Evolutionary conservation across 164 flowering plant genomes (phyloP).

Genomic region (Vitis amurensis): DNA sequence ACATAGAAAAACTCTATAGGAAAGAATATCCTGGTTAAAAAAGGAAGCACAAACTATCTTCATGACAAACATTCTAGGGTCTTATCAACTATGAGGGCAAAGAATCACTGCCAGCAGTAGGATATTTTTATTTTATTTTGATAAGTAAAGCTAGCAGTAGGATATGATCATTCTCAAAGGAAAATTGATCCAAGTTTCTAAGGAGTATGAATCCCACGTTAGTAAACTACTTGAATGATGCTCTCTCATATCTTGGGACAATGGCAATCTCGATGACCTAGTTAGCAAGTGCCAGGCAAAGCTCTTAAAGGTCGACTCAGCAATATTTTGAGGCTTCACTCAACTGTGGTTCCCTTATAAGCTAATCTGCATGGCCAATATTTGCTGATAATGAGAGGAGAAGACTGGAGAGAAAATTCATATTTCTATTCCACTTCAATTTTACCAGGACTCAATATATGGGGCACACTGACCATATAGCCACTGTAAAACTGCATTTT

Average conservation of each 20-base stretch:
- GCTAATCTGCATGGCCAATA: too few relatives aligned
- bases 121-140: too few relatives aligned
- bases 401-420: too few relatives aligned
- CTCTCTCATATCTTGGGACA: background rate
- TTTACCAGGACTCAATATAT: too few relatives aligned
- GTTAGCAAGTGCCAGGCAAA: background rate
- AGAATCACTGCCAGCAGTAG: too few relatives aligned
- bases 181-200: background rate
- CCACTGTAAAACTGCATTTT: too few relatives aligned
- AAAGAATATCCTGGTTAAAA: background rate
- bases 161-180: background rate
- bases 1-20: background rate
- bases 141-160: too few relatives aligned
- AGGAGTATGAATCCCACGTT: background rate
- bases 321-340: background rate
- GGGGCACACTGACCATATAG: too few relatives aligned
- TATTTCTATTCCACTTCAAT: too few relatives aligned
- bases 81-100: background rate
- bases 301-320: background rate
- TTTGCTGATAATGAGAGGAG: too few relatives aligned
- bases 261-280: background rate
- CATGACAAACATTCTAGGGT: background rate
- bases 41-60: background rate
- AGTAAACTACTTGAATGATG: background rate
- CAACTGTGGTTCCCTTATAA: background rate